Evolutionary conservation across 768 basidiomycete species (phyloP).

Genomic region (Tylopilus intermedius): DNA sequence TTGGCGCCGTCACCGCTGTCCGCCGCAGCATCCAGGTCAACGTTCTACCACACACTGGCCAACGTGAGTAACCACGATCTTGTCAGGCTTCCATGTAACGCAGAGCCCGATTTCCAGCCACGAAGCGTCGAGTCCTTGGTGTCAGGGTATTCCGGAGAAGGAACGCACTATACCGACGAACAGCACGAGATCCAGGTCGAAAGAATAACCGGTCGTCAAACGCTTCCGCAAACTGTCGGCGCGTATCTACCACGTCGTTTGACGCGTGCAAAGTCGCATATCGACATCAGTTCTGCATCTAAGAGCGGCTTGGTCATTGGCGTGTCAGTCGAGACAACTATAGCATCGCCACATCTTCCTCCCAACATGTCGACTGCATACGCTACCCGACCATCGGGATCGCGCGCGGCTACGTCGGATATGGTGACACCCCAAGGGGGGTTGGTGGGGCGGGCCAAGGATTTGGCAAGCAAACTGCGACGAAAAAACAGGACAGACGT

Average conservation of each 20-base stretch:
- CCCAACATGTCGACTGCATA: conserved; percentile 17
- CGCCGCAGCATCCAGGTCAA: conserved; percentile 40
- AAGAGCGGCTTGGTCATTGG: conserved; percentile 39
- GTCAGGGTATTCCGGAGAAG: conserved; percentile 33
- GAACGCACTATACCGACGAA: conserved; percentile 38
- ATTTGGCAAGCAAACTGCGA: conserved; percentile 40
- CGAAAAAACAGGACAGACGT: conserved; percentile 32
- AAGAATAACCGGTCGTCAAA: conserved; percentile 41
- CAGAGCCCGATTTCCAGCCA: conserved; percentile 32
- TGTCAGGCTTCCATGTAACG: conserved; percentile 8
- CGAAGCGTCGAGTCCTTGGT: conserved; percentile 42
- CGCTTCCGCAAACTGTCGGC: conserved; percentile 39
- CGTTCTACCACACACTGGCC: conserved; percentile 43
- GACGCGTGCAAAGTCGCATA: conserved; percentile 39
- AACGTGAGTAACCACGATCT: conserved; percentile 30
- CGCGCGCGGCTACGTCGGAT: conserved; percentile 34
- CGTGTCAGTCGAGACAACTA: conserved; percentile 45
- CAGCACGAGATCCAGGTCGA: conserved; percentile 47
- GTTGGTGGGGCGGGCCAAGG: conserved; percentile 37
- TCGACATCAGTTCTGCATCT: conserved; percentile 27
- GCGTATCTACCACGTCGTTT: conserved; percentile 44
- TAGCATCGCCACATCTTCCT: conserved; percentile 6
- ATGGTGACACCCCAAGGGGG: conserved; percentile 21
- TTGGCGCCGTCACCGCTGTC: conserved; percentile 33
- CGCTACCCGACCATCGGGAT: conserved; percentile 27